Conservation (phyloP, 345 rosid genomes). For the Brassica cretica region DNA sequence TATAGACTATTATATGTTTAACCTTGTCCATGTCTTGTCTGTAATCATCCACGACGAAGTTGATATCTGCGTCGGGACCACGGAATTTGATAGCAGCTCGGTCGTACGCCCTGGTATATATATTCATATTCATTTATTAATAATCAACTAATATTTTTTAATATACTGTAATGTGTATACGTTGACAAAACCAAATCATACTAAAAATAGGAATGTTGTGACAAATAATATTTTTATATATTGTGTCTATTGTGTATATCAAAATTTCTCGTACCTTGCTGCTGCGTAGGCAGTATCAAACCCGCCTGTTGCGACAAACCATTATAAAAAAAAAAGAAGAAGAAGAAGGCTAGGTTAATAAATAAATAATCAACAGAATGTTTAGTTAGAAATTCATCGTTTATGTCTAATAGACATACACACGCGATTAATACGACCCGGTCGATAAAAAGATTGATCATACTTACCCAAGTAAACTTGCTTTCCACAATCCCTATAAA, state of each 20-base stretch:
- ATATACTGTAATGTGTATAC: conserved; percentile 45
- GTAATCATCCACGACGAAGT: conserved; percentile 75
- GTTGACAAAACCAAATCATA: conserved; percentile 17
- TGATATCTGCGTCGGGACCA: conserved; percentile 91
- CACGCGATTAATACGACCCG: conserved; percentile 4
- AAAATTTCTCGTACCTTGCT: conserved; percentile 57
- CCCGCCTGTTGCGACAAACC: conserved; percentile 56
- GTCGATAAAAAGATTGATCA: conserved; percentile 9
- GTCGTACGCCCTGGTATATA: conserved; percentile 78
- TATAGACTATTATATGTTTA: conserved; percentile 2
- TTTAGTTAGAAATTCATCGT: no score
- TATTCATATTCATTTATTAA: neutral
- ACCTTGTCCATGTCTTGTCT: conserved; percentile 85
- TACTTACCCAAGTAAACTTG: conserved; percentile 92
- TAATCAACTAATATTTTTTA: conserved; percentile 9
- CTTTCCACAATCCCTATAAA: conserved; percentile 92
- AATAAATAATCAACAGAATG: no score
- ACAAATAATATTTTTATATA: neutral
- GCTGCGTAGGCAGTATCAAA: conserved; percentile 97
- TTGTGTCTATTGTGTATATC: neutral
- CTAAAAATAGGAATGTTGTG: neutral
- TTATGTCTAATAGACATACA: conserved; percentile 13
- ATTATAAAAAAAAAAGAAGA: neutral
- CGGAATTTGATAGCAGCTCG: conserved; percentile 96
- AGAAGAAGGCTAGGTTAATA: neutral